Conservation (phyloP, 129 eudicot genomes). For the Chrysanthemum lavandulifolium region DNA sequence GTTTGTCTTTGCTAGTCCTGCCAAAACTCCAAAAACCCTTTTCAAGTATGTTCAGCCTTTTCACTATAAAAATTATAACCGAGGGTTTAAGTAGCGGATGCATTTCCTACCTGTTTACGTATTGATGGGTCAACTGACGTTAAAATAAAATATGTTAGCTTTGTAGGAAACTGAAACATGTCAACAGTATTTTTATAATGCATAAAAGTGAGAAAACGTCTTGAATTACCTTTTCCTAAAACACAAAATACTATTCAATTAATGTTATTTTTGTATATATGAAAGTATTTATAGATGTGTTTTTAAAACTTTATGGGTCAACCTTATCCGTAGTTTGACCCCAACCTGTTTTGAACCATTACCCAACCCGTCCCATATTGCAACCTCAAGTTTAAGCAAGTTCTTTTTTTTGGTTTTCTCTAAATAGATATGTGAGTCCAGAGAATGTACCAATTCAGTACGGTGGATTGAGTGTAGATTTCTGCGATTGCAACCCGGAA, state of each 20-base stretch:
- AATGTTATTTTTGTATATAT: no score
- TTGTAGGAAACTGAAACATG: no score
- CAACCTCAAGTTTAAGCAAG: not conserved
- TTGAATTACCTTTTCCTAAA: no score
- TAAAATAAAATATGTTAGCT: no score
- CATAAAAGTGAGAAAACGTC: no score
- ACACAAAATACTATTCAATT: no score
- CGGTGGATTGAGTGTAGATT: slow-evolving; percentile 83
- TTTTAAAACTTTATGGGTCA: not conserved
- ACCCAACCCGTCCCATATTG: not conserved
- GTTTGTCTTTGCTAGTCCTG: slow-evolving; percentile 78
- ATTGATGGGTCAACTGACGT: no score
- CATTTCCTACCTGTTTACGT: no score
- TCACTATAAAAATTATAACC: not conserved
- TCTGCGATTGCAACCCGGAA: slow-evolving; percentile 69
- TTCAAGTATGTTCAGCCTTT: slow-evolving; percentile 58
- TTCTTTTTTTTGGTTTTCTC: slow-evolving; percentile 8
- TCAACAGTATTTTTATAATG: no score
- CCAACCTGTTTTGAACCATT: not conserved
- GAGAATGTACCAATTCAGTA: slow-evolving; percentile 85
- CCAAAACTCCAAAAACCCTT: slow-evolving; percentile 75
- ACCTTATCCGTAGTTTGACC: not conserved
- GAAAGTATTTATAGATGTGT: no score
- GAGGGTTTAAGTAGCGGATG: no score
- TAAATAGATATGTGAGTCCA: slow-evolving; percentile 66